These are phyloP conservation scores for Turritis glabra DNA, from an alignment of 345 rosid genomes.

Conservation along the genomic window DNA sequence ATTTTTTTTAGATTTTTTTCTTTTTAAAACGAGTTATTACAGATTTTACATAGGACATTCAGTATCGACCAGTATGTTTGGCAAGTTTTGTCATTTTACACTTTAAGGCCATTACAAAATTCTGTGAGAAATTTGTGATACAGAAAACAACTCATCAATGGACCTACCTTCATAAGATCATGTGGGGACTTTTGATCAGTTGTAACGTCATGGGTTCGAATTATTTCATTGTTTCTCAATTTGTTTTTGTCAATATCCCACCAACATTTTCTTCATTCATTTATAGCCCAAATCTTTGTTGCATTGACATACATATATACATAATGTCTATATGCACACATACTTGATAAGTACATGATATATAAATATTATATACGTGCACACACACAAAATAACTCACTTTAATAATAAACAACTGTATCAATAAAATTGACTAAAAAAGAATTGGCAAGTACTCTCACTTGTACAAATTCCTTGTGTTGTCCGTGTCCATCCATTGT, in stretches of 20 bases:
- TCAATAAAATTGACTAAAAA: constrained; percentile 6
- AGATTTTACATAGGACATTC: not conserved
- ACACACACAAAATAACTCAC: not conserved
- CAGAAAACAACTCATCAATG: constrained; percentile 31
- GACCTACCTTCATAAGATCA: constrained; percentile 36
- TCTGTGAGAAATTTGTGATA: not conserved
- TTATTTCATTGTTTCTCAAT: constrained; percentile 27
- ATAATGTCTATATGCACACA: not conserved
- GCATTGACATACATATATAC: constrained; percentile 10
- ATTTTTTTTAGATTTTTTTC: no score
- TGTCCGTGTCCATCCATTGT: constrained; percentile 28
- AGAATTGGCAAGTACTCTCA: constrained; percentile 2
- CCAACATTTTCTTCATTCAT: constrained; percentile 39
- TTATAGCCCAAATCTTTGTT: constrained; percentile 42
- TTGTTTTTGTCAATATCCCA: constrained; percentile 33
- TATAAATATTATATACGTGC: constrained; percentile 19
- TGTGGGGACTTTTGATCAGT: constrained; percentile 40
- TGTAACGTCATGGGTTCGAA: constrained; percentile 43
- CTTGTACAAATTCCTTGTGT: constrained; percentile 9
- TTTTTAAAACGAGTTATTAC: not conserved
- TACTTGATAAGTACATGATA: not conserved
- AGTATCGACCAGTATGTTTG: not conserved
- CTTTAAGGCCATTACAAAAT: not conserved
- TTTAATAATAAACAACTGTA: not conserved
- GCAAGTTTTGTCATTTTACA: constrained; percentile 13